Conservation (phyloP, 495 filamentous ascomycete species). For the Hypoxylon fuscum region DNA sequence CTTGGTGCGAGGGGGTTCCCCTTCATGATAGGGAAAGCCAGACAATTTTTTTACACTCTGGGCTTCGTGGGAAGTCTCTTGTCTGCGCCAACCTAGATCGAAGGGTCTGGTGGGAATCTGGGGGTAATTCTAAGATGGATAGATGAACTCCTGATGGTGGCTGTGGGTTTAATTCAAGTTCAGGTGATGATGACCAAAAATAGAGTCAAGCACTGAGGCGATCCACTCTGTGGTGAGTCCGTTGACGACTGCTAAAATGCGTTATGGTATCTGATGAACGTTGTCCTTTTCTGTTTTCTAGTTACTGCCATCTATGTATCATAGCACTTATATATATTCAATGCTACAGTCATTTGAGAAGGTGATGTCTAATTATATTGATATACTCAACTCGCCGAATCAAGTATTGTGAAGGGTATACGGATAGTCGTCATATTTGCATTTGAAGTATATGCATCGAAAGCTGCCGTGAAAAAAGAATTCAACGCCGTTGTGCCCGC, state of each 20-base stretch:
- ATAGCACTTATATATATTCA: slow-evolving; percentile 76
- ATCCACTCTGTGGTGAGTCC: slow-evolving; percentile 62
- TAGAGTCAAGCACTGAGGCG: slow-evolving; percentile 99
- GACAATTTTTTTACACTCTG: slow-evolving; percentile 48
- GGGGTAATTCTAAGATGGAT: slow-evolving; percentile 56
- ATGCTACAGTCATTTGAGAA: background rate
- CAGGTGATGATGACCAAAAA: slow-evolving; percentile 93
- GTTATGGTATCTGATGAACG: slow-evolving; percentile 94
- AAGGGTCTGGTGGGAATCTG: slow-evolving; percentile 68
- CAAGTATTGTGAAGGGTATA: background rate
- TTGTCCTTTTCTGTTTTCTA: slow-evolving; percentile 11
- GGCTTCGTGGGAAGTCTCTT: slow-evolving; percentile 56
- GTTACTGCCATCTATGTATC: slow-evolving; percentile 59
- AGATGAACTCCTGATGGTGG: background rate
- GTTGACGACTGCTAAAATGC: slow-evolving; percentile 73
- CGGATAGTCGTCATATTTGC: background rate
- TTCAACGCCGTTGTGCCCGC: slow-evolving; percentile 29
- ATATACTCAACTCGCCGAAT: slow-evolving; percentile 5
- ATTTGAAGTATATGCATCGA: slow-evolving; percentile 24
- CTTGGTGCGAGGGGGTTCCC: slow-evolving; percentile 93
- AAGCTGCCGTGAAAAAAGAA: slow-evolving; percentile 5
- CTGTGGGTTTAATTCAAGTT: slow-evolving; percentile 61
- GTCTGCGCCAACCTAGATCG: slow-evolving; percentile 48
- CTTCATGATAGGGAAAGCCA: slow-evolving; percentile 34
- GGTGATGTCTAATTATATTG: slow-evolving; percentile 12